Conservation (phyloP, 2,329 filamentous ascomycete genomes). For the Sordariomycetes sp. region DNA sequence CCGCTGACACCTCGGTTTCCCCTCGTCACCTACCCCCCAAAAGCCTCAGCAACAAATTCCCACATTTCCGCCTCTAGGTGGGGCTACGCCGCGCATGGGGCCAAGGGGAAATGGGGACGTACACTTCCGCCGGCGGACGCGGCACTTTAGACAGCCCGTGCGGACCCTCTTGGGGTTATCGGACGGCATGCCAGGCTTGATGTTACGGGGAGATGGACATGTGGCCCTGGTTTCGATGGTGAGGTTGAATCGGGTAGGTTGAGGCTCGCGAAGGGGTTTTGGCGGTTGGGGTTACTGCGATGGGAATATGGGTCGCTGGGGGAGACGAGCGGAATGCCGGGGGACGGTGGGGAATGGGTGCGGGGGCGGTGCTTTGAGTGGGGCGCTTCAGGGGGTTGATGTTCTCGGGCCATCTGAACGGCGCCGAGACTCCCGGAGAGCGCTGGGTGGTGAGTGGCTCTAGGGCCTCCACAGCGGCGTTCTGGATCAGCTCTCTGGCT, state of each 20-base stretch:
- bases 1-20: conserved; percentile 35
- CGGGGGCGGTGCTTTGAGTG: neutral
- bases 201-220: conserved; percentile 17
- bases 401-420: too few species aligned
- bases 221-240: too few species aligned
- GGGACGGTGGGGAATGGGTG: neutral
- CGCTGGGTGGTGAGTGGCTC: too few species aligned
- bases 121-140: conserved; percentile 37
- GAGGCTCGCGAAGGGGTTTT: neutral
- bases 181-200: conserved; percentile 7
- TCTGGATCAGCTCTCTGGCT: too few species aligned
- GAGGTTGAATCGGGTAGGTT: neutral
- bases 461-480: too few species aligned
- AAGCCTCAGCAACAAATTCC: neutral
- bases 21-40: conserved; percentile 32
- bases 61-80: neutral
- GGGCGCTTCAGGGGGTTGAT: too few species aligned
- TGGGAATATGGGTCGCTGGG: neutral
- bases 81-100: neutral
- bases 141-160: conserved; percentile 37
- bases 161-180: conserved; percentile 17
- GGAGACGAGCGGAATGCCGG: neutral
- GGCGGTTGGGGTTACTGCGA: neutral
- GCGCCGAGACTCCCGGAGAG: too few species aligned
- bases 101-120: conserved; percentile 10